phyloP scores from a whole-genome alignment of 2,329 filamentous ascomycete species.

The Diaporthe caulivora region DNA sequence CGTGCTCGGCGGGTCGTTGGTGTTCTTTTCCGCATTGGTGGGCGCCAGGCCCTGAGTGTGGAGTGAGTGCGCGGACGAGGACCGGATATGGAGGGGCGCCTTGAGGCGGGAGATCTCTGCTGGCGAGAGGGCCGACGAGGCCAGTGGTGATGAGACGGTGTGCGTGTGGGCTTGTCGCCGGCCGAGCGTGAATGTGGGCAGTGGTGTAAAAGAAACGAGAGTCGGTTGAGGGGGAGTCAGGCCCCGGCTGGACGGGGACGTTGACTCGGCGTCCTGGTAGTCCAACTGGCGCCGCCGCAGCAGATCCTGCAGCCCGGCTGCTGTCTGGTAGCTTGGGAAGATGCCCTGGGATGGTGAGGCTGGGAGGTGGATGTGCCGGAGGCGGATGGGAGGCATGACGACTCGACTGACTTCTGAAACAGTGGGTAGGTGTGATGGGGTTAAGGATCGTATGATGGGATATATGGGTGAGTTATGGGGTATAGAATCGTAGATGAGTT shows the following conservation, averaged over 20 bases:
- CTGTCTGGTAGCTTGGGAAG: constrained; percentile 53
- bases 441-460: neutral
- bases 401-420: neutral
- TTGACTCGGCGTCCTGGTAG: constrained; percentile 59
- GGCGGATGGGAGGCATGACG: constrained; percentile 41
- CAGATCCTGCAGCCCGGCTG: constrained; percentile 52
- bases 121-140: constrained; percentile 55
- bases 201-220: constrained; percentile 85
- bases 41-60: neutral
- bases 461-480: neutral
- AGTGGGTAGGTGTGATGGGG: neutral
- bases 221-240: constrained; percentile 70
- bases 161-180: constrained; percentile 72
- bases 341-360: constrained; percentile 42
- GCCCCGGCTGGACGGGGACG: constrained; percentile 29
- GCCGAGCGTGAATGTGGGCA: constrained; percentile 90
- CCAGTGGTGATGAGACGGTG: constrained; percentile 43
- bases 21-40: constrained; percentile 40
- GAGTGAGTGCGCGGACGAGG: constrained; percentile 37
- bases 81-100: constrained; percentile 53
- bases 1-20: constrained; percentile 43
- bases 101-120: constrained; percentile 60
- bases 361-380: constrained; percentile 55
- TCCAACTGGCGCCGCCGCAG: constrained; percentile 66
- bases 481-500: neutral